phyloP scores from a whole-genome alignment of 139 green algal genomes.

The Closterium sp. region DNA sequence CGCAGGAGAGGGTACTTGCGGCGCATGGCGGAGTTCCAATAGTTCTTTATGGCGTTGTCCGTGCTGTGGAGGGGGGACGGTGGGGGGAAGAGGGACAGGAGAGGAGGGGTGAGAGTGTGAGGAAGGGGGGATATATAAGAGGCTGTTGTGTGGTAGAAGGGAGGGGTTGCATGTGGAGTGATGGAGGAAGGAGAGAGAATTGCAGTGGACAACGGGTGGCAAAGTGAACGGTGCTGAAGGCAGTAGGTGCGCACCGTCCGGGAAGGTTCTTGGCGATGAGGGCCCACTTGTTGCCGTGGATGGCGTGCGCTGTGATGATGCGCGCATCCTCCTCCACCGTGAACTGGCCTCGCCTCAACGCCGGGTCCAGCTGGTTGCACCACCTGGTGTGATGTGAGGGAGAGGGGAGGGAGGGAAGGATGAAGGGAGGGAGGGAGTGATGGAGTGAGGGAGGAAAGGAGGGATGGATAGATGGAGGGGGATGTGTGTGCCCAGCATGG shows the following conservation, averaged over 20 bases:
- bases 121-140: neutral
- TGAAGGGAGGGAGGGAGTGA: too few species aligned
- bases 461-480: neutral
- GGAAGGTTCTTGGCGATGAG: too few species aligned
- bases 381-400: neutral
- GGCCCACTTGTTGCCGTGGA: too few species aligned
- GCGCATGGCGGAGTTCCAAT: conserved; percentile 64
- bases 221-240: neutral
- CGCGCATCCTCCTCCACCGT: conserved; percentile 19
- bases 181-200: neutral
- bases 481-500: too few species aligned
- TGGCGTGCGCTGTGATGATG: too few species aligned
- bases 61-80: conserved; percentile 39
- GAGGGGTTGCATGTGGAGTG: neutral
- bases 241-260: too few species aligned
- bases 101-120: neutral
- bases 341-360: neutral
- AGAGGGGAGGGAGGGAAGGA: neutral
- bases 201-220: too few species aligned
- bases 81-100: too few species aligned
- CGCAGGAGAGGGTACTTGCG: conserved; percentile 33
- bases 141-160: neutral
- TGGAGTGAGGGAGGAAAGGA: neutral
- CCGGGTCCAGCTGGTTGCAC: conserved; percentile 22
- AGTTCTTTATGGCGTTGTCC: conserved; percentile 90